Evolutionary conservation across 257 asterid genomes (phyloP), one percentile per base, ranked within the genome.

Genomic region (Nicotiana tomentosiformis): DNA sequence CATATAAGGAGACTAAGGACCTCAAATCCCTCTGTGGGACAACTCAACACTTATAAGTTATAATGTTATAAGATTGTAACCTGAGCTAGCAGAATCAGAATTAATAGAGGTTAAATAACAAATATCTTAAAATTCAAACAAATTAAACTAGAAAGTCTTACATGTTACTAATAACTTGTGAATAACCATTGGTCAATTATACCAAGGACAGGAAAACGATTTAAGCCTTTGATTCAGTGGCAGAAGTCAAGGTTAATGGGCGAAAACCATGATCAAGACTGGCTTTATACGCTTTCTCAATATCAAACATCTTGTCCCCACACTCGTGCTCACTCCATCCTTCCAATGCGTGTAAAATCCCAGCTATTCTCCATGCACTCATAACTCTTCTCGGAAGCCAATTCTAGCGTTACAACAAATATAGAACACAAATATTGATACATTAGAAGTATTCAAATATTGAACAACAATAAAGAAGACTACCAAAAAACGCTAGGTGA

Each of bases 381-480:
- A 87, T 83, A 49, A 83, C 90, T 66, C 90, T 81, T 37, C 90
- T 85, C 10, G 90, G 87, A 62, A 88, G 46, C 90, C 88, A 88
- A 82, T 88, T 88, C 90, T 88, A 84, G 4, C 33, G 15, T 3
- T 30, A 29, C 26, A 62, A 58, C 14, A 49, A 83, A 12, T 39
- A 30, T 3, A 1, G 18, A 26, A 6, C 18, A 17, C 39, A 39
- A 39, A 39, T 29, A 8, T 30, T 9, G 17, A 30, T 39, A 39
- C 1, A 39, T 18, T 8, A 18, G 14, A 16, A 30, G 9, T 5
- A 46, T 23, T 7, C 78, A 20, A 49, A 69, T 14, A 9, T 11
- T 20, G 11, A 76, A 17, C 57, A 56, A 56, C 23, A 16, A 56
- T 56, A 56, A 56, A 56, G 7, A 17, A 0, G 61, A 23, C 15